Conservation (phyloP, 1,284 basidiomycete genomes). For the Phlebopus sp. region DNA sequence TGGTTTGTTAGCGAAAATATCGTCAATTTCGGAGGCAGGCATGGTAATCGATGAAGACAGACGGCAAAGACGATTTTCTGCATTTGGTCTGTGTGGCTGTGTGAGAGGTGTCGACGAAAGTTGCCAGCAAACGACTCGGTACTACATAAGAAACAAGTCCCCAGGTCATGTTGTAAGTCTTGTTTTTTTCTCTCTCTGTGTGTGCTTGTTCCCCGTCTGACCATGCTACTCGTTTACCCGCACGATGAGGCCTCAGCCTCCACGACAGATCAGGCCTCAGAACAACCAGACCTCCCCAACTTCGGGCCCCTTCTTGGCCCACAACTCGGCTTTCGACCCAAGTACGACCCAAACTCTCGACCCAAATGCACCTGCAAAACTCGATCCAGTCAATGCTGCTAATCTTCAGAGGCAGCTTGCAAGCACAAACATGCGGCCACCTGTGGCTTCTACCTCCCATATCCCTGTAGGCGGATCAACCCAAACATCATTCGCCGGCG, state of each 20-base stretch:
- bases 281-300: constrained; percentile 18
- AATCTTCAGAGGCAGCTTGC: constrained; percentile 54
- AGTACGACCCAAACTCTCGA: constrained; percentile 44
- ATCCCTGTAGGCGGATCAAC: constrained; percentile 50
- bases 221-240: constrained; percentile 3
- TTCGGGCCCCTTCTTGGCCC: constrained; percentile 14
- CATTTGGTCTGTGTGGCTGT: neutral
- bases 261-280: constrained; percentile 32
- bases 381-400: constrained; percentile 67
- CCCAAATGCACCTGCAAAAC: constrained; percentile 60
- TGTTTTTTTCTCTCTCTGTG: neutral
- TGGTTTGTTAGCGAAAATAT: constrained; percentile 65
- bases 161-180: constrained; percentile 38
- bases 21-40: constrained; percentile 72
- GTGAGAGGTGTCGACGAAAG: neutral
- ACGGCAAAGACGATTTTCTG: neutral
- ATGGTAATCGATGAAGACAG: constrained; percentile 20
- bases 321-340: constrained; percentile 17
- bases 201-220: neutral
- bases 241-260: constrained; percentile 32
- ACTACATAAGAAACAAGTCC: too few relatives aligned
- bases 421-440: constrained; percentile 48
- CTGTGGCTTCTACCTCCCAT: constrained; percentile 27
- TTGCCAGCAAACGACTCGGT: too few relatives aligned
- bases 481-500: constrained; percentile 64